A percentile compares a stretch with the other conserved stretches of the same genome.
Conservation (phyloP, 352 stramenopile species). For the Globisporangium radiosum region DNA sequence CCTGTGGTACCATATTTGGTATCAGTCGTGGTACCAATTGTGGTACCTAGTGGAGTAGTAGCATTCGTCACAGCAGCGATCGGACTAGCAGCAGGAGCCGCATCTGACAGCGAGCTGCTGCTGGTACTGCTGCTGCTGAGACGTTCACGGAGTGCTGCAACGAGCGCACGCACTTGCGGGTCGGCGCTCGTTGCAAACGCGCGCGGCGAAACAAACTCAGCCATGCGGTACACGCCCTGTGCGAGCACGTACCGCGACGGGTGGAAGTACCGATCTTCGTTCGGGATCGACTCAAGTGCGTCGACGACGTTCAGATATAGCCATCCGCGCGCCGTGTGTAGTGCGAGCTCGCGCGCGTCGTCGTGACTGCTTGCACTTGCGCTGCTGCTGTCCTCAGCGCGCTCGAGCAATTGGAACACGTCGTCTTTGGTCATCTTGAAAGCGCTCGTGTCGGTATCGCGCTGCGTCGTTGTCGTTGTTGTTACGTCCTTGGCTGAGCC, state of each 20-base stretch:
- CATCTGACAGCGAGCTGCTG: conserved; percentile 2
- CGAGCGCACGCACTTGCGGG: conserved; percentile 7
- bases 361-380: background rate
- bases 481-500: background rate
- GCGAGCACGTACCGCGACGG: conserved; percentile 56
- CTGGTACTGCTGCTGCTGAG: conserved; percentile 5
- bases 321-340: conserved; percentile 27
- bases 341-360: background rate
- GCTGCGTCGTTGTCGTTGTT: background rate
- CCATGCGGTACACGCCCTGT: conserved; percentile 45
- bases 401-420: conserved; percentile 27
- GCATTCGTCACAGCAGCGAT: too few species aligned
- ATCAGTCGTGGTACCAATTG: too few species aligned
- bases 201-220: conserved; percentile 18
- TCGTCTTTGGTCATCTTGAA: conserved; percentile 35
- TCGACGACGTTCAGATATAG: conserved; percentile 63
- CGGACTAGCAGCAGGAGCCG: too few species aligned
- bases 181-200: conserved; percentile 12
- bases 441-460: conserved; percentile 5
- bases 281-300: conserved; percentile 64
- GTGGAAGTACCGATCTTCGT: conserved; percentile 81
- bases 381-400: conserved; percentile 1
- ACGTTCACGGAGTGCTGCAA: conserved; percentile 20
- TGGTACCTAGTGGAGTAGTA: too few species aligned
- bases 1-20: background rate